phyloP scores from a whole-genome alignment of 2,329 filamentous ascomycete species.

The Calonectria pteridis region DNA sequence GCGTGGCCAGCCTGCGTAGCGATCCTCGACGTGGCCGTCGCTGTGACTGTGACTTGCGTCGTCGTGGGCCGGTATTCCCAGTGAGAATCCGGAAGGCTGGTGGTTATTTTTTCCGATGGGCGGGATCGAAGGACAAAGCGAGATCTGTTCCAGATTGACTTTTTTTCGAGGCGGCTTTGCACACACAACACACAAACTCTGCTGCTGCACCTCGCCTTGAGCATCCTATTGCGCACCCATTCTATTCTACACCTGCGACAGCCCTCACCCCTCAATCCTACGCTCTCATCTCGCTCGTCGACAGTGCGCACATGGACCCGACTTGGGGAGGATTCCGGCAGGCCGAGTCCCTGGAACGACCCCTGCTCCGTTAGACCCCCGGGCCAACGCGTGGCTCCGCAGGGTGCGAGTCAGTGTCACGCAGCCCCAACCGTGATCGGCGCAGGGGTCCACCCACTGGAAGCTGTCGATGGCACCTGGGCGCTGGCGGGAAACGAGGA shows the following conservation, averaged over 20 bases:
- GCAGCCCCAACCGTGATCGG: constrained; percentile 22
- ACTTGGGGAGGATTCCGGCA: constrained; percentile 7
- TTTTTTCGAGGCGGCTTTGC: neutral
- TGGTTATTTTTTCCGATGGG: neutral
- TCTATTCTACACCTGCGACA: neutral
- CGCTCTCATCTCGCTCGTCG: constrained; percentile 11
- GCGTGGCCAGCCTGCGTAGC: neutral
- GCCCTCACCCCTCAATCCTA: neutral
- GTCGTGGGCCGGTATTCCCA: neutral
- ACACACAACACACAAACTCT: neutral
- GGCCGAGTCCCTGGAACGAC: constrained; percentile 16
- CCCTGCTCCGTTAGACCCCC: constrained; percentile 20
- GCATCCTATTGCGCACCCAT: too few relatives aligned
- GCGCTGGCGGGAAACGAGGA: neutral
- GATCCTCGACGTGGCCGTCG: neutral
- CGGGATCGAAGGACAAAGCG: neutral
- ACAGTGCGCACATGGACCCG: constrained; percentile 10
- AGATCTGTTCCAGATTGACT: constrained; percentile 1
- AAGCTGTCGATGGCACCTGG: neutral
- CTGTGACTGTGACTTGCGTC: neutral
- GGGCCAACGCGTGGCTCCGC: constrained; percentile 20
- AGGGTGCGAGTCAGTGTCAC: constrained; percentile 27
- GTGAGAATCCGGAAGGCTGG: neutral
- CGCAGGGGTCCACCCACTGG: constrained; percentile 13
- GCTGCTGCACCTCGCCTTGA: neutral